These are phyloP conservation scores for Amanita muscaria DNA, from an alignment of 768 basidiomycete species.

Conservation along the genomic window DNA sequence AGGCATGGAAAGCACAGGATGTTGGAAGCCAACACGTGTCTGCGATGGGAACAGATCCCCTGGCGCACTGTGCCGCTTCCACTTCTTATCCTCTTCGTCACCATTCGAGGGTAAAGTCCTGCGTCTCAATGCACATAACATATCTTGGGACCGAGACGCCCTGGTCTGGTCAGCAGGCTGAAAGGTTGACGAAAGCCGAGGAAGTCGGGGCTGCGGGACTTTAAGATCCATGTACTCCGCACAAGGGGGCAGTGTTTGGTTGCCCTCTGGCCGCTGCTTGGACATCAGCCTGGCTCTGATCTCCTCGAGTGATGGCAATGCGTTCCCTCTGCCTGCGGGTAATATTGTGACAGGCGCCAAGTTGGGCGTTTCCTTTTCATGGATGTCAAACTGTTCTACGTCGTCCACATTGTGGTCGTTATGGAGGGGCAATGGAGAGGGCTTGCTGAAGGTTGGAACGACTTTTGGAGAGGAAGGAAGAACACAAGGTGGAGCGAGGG, in stretches of 20 bases:
- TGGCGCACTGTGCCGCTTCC: conserved; percentile 54
- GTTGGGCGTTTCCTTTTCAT: background rate
- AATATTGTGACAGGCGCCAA: too few relatives aligned
- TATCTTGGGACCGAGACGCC: conserved; percentile 40
- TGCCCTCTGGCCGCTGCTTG: background rate
- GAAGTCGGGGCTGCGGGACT: conserved; percentile 1
- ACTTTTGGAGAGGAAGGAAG: conserved; percentile 46
- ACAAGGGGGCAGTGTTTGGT: background rate
- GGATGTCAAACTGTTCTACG: background rate
- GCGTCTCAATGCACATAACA: conserved; percentile 57
- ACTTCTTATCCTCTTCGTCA: conserved; percentile 24
- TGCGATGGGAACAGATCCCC: conserved; percentile 43
- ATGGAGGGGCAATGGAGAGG: conserved; percentile 43
- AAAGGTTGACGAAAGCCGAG: background rate
- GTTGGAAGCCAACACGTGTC: conserved; percentile 47
- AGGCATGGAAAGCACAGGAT: conserved; percentile 47
- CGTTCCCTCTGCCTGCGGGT: background rate
- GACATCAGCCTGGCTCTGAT: conserved; percentile 2
- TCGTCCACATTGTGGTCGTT: background rate
- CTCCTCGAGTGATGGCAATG: conserved; percentile 2
- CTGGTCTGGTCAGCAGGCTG: background rate
- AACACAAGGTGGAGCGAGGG: conserved; percentile 61
- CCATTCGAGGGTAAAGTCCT: conserved; percentile 38
- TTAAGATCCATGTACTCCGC: background rate
- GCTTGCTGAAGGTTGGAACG: conserved; percentile 12